Evolutionary conservation across 2,329 filamentous ascomycete genomes (phyloP).

Genomic region (Pleoardoris graminearum): DNA sequence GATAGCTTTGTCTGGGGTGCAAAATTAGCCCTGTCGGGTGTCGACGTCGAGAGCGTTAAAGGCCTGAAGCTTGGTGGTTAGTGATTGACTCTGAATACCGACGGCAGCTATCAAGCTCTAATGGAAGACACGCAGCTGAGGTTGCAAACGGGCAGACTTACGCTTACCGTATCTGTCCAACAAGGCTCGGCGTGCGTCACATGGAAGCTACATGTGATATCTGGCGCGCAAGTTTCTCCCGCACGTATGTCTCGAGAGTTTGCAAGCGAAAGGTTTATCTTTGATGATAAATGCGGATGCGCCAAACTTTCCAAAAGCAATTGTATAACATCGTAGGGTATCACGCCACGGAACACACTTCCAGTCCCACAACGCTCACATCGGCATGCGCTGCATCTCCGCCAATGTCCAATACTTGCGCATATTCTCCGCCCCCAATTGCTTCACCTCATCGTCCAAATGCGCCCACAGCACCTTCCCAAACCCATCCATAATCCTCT

Average conservation of each 20-base stretch:
- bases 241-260: too few species aligned
- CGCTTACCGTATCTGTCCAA: neutral
- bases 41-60: neutral
- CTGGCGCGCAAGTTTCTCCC: too few species aligned
- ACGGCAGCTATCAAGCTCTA: neutral
- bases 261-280: too few species aligned
- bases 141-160: neutral
- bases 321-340: too few species aligned
- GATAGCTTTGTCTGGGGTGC: neutral
- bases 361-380: conserved; percentile 52
- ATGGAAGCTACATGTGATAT: too few species aligned
- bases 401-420: conserved; percentile 75
- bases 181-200: conserved; percentile 6
- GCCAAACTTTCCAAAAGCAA: too few species aligned
- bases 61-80: too few species aligned
- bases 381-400: conserved; percentile 72
- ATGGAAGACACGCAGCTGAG: neutral
- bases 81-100: neutral
- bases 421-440: conserved; percentile 85
- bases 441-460: conserved; percentile 79
- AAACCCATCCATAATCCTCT: conserved; percentile 75
- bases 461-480: conserved; percentile 79
- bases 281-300: too few species aligned
- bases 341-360: too few species aligned
- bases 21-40: too few species aligned